Percentiles rank a stretch among this genome's conserved stretches.
Evolutionary conservation across 257 asterid genomes (phyloP).

Genomic region (Solanum bukasovii): DNA sequence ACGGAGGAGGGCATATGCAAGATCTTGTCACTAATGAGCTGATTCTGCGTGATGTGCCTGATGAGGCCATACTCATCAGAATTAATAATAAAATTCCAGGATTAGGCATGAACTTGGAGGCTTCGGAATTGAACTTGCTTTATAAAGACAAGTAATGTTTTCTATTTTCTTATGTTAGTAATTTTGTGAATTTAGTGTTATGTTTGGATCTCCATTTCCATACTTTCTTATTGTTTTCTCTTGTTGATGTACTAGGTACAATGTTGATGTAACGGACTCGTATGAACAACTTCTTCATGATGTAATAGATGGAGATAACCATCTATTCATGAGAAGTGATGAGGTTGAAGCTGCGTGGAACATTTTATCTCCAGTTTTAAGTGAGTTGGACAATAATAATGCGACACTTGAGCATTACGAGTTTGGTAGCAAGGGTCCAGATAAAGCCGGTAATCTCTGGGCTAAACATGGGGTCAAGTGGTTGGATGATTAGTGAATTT

Average conservation of each 20-base stretch:
- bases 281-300: slow-evolving; percentile 46
- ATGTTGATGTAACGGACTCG: slow-evolving; percentile 29
- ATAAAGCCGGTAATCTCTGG: slow-evolving; percentile 28
- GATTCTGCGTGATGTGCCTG: slow-evolving; percentile 34
- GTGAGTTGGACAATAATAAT: slow-evolving; percentile 21
- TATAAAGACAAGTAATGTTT: slow-evolving; percentile 40
- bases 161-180: not conserved
- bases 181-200: not conserved
- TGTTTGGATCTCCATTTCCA: not conserved
- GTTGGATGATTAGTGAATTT: slow-evolving; percentile 22
- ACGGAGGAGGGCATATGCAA: slow-evolving; percentile 1
- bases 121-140: slow-evolving; percentile 42
- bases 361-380: slow-evolving; percentile 28
- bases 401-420: slow-evolving; percentile 19
- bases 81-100: slow-evolving; percentile 48
- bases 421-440: slow-evolving; percentile 35
- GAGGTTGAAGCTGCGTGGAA: slow-evolving; percentile 43
- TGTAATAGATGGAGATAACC: slow-evolving; percentile 43
- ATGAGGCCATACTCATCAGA: slow-evolving; percentile 34
- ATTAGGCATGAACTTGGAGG: slow-evolving; percentile 35
- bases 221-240: not conserved
- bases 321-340: slow-evolving; percentile 42
- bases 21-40: slow-evolving; percentile 32
- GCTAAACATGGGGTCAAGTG: slow-evolving; percentile 33
- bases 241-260: slow-evolving; percentile 21